Percentiles rank a stretch among this genome's conserved stretches.
Conservation (phyloP, 768 basidiomycete species). For the Russula brevipes region DNA sequence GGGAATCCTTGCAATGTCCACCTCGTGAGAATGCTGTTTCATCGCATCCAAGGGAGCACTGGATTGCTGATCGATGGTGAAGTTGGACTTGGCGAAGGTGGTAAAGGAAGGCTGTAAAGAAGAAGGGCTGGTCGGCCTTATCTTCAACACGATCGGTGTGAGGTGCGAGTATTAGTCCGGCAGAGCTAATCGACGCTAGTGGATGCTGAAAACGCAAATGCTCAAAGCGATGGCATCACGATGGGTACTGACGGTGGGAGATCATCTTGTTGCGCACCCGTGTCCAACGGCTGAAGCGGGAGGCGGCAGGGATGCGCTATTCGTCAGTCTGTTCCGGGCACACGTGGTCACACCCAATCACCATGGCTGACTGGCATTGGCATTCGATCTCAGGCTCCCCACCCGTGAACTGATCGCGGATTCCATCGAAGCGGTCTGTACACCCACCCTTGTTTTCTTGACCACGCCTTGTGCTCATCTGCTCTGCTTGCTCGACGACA, state of each 20-base stretch:
- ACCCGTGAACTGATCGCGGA: slow-evolving; percentile 88
- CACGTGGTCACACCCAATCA: background rate
- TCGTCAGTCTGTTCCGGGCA: slow-evolving; percentile 47
- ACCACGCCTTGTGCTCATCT: background rate
- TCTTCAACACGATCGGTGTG: slow-evolving; percentile 82
- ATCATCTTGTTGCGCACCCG: background rate
- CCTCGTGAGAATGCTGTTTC: slow-evolving; percentile 44
- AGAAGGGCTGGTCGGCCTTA: slow-evolving; percentile 75
- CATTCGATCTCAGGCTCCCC: slow-evolving; percentile 50
- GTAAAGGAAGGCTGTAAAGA: slow-evolving; percentile 80
- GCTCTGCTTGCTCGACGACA: background rate
- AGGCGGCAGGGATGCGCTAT: slow-evolving; percentile 69
- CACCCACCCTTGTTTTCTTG: background rate
- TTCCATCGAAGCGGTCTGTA: slow-evolving; percentile 72
- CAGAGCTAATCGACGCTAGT: background rate
- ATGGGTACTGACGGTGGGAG: slow-evolving; percentile 82
- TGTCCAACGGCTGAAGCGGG: slow-evolving; percentile 3
- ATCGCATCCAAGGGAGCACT: background rate
- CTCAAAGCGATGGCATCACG: slow-evolving; percentile 71
- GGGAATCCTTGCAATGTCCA: slow-evolving; percentile 87
- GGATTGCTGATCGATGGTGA: slow-evolving; percentile 5
- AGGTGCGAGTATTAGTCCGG: slow-evolving; percentile 41
- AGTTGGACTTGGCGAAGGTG: slow-evolving; percentile 75
- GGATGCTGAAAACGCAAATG: background rate
- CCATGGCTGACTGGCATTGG: background rate